These are phyloP conservation scores for Echria macrotheca DNA, from an alignment of 495 filamentous ascomycete species.

Conservation along the genomic window DNA sequence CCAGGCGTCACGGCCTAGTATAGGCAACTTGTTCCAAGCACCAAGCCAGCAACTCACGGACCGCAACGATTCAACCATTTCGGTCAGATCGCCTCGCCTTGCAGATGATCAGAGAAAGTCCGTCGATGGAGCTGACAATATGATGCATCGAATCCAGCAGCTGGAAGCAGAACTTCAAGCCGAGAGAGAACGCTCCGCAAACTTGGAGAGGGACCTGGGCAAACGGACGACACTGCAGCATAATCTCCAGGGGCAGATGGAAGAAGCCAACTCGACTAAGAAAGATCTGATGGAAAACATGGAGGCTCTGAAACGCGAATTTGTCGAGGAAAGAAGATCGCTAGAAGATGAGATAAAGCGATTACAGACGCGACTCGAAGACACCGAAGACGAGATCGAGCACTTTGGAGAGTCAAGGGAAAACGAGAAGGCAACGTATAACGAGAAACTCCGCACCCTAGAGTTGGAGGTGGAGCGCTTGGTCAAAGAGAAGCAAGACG, in stretches of 20 bases:
- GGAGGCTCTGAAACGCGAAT: conserved; percentile 84
- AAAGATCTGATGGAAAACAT: conserved; percentile 92
- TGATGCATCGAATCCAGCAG: conserved; percentile 57
- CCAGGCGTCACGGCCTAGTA: conserved; percentile 63
- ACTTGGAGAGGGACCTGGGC: conserved; percentile 57
- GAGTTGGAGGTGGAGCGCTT: conserved; percentile 63
- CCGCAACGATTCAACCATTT: conserved; percentile 37
- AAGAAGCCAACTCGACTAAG: conserved; percentile 86
- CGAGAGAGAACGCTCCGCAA: conserved; percentile 47
- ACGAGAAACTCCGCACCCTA: conserved; percentile 63
- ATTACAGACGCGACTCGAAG: conserved; percentile 70
- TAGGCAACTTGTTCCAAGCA: conserved; percentile 57
- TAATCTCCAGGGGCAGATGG: conserved; percentile 62
- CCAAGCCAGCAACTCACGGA: conserved; percentile 34
- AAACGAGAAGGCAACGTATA: conserved; percentile 63
- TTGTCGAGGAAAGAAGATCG: conserved; percentile 72
- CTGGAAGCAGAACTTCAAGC: conserved; percentile 72
- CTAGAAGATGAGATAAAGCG: conserved; percentile 73
- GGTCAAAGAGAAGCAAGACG: conserved; percentile 50
- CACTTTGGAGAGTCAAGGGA: conserved; percentile 75
- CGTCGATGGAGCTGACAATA: conserved; percentile 31
- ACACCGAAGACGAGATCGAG: conserved; percentile 86
- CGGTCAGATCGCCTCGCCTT: conserved; percentile 31
- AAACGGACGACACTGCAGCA: conserved; percentile 53
- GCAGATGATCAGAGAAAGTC: conserved; percentile 35